Percentiles rank a stretch among this genome's conserved stretches.
Evolutionary conservation across 768 basidiomycete species (phyloP).

Genomic region (Boletus huronensis): DNA sequence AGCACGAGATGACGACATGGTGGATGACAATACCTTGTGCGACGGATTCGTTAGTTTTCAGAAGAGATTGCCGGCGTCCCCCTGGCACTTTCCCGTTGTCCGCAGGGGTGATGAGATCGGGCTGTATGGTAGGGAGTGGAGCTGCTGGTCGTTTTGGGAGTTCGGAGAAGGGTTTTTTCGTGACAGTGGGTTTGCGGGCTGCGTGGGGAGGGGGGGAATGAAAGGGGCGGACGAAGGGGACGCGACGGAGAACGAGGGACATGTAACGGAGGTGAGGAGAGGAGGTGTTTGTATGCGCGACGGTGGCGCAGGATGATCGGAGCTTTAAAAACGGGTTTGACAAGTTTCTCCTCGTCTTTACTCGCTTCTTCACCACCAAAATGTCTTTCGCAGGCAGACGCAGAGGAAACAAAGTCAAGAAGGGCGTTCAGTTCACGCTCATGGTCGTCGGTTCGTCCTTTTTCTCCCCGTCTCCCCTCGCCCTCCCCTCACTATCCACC

Average conservation of each 20-base stretch:
- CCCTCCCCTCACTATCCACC: conserved; percentile 8
- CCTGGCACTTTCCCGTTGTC: not conserved
- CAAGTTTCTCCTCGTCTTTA: conserved; percentile 32
- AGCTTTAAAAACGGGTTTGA: conserved; percentile 34
- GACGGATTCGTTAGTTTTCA: not conserved
- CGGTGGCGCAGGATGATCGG: conserved; percentile 32
- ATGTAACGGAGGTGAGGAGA: conserved; percentile 1
- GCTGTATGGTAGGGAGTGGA: not conserved
- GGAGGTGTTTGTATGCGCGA: conserved; percentile 26
- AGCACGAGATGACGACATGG: not conserved
- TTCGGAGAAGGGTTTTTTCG: conserved; percentile 53
- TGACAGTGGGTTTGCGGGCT: conserved; percentile 22
- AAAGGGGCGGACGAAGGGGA: conserved; percentile 5
- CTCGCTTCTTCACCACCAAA: conserved; percentile 32
- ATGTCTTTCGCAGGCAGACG: conserved; percentile 88
- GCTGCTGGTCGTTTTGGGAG: conserved; percentile 44
- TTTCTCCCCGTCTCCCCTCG: not conserved
- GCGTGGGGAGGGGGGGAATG: conserved; percentile 5
- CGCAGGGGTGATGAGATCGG: not conserved
- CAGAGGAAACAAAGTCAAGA: conserved; percentile 94
- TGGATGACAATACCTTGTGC: conserved; percentile 6
- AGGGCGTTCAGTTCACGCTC: conserved; percentile 96
- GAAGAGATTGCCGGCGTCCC: not conserved
- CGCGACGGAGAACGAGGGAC: conserved; percentile 12
- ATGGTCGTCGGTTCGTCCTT: conserved; percentile 89